phyloP scores from a whole-genome alignment of 2,329 filamentous ascomycete genomes.

The Albophoma yamanashiensis region DNA sequence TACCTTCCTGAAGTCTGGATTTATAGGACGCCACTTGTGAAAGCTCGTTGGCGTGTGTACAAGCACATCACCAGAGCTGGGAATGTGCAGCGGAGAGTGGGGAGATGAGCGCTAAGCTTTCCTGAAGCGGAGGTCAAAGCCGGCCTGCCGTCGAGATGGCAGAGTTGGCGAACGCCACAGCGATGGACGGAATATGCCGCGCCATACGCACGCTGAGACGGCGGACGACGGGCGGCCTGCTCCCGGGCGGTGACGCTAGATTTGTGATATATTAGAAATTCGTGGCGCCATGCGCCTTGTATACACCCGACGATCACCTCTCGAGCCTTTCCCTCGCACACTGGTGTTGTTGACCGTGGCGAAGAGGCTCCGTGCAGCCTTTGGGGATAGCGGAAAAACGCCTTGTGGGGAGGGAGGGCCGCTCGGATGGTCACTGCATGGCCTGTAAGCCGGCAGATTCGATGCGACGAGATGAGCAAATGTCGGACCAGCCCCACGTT shows the following conservation, averaged over 20 bases:
- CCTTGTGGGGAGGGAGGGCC: neutral
- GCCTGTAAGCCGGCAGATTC: neutral
- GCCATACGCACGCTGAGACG: neutral
- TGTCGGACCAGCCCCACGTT: neutral
- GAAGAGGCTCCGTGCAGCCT: neutral
- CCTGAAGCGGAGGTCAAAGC: neutral
- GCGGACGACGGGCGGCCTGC: neutral
- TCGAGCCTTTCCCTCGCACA: neutral
- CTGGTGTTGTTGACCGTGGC: neutral
- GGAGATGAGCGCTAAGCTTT: neutral
- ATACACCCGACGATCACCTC: neutral
- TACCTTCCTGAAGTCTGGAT: neutral
- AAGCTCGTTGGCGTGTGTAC: neutral
- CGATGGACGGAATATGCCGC: neutral
- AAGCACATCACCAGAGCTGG: neutral
- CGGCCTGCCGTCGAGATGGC: neutral
- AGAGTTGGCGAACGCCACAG: neutral
- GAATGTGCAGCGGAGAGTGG: neutral
- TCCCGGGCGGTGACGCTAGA: neutral
- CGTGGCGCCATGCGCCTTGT: neutral
- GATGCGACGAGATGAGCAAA: neutral
- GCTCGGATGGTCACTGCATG: neutral
- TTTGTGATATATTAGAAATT: too few species aligned
- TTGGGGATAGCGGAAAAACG: neutral
- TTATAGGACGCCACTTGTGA: neutral